Percentiles rank a stretch among this genome's conserved stretches.
Evolutionary conservation across 495 filamentous ascomycete species (phyloP).

Genomic region (Aspergillus nanangensis): DNA sequence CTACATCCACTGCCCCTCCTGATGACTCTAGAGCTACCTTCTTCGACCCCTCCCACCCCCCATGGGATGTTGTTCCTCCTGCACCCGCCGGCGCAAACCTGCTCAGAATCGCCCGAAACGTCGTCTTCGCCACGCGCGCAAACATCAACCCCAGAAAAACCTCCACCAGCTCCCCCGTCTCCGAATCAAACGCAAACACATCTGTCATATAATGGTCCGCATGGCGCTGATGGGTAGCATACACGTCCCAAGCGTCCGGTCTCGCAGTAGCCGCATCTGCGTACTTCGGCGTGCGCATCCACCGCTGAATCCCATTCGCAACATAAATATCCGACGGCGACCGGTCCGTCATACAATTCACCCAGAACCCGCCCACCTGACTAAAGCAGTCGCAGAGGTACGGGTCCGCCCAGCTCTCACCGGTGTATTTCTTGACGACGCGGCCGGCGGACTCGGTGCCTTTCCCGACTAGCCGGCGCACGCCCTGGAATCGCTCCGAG

Average conservation of each 20-base stretch:
- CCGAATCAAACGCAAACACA: conserved; percentile 47
- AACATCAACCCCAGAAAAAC: conserved; percentile 50
- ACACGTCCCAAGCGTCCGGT: conserved; percentile 40
- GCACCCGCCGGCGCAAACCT: conserved; percentile 6
- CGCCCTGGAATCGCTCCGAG: conserved; percentile 34
- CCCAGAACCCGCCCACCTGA: conserved; percentile 49
- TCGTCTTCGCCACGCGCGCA: conserved; percentile 33
- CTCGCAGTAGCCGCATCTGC: conserved; percentile 4
- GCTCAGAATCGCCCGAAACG: conserved; percentile 34
- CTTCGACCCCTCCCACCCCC: neutral
- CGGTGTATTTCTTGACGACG: conserved; percentile 31
- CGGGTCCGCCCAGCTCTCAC: conserved; percentile 36
- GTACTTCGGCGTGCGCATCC: conserved; percentile 41
- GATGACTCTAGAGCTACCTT: neutral
- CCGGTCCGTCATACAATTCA: conserved; percentile 48
- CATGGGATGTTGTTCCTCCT: no score
- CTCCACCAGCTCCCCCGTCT: conserved; percentile 35
- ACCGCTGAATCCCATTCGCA: conserved; percentile 41
- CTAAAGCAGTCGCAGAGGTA: conserved; percentile 37
- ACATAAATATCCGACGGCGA: conserved; percentile 42
- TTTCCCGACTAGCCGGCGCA: conserved; percentile 42
- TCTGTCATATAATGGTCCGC: conserved; percentile 42
- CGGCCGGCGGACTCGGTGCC: conserved; percentile 40
- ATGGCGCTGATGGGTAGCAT: conserved; percentile 30
- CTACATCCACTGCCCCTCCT: no score